Evolutionary conservation across 768 basidiomycete genomes (phyloP).

Genomic region (Hygrocybe punicea): DNA sequence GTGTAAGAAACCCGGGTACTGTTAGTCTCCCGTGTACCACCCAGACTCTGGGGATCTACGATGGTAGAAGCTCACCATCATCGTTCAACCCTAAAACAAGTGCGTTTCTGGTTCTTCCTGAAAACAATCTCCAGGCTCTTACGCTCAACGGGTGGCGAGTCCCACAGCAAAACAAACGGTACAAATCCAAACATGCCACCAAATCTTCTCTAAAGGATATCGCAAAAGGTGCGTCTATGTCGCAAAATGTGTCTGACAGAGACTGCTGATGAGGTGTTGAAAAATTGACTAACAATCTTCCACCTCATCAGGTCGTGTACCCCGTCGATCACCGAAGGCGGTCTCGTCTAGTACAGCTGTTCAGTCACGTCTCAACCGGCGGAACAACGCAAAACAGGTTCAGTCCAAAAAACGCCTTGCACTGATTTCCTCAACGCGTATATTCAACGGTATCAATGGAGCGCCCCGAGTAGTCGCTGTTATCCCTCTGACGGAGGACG

Average conservation of each 20-base stretch:
- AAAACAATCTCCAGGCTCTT: slow-evolving; percentile 3
- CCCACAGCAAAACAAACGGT: slow-evolving; percentile 79
- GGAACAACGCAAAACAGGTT: slow-evolving; percentile 81
- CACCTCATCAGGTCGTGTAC: slow-evolving; percentile 49
- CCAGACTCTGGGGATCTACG: background rate
- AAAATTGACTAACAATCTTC: too few species aligned
- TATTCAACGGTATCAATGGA: slow-evolving; percentile 75
- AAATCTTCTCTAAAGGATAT: slow-evolving; percentile 81
- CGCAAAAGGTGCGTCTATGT: slow-evolving; percentile 65
- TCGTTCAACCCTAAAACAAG: slow-evolving; percentile 85
- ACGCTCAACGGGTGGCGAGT: background rate
- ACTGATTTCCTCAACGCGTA: slow-evolving; percentile 65
- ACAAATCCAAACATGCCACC: slow-evolving; percentile 87
- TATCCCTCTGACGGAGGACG: slow-evolving; percentile 74
- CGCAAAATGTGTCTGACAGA: background rate
- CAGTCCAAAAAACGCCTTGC: slow-evolving; percentile 69
- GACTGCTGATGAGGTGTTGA: too few species aligned
- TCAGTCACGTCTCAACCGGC: slow-evolving; percentile 73
- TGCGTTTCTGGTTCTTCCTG: slow-evolving; percentile 19
- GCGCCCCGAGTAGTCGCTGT: slow-evolving; percentile 85
- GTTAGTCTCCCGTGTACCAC: too few species aligned
- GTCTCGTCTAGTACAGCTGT: slow-evolving; percentile 48
- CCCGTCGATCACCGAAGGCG: slow-evolving; percentile 55
- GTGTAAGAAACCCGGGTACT: too few species aligned
- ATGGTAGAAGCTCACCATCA: slow-evolving; percentile 61